Percentiles rank a stretch among this genome's conserved stretches.
phyloP scores from a whole-genome alignment of 495 filamentous ascomycete genomes.

The Xylaria acuta region DNA sequence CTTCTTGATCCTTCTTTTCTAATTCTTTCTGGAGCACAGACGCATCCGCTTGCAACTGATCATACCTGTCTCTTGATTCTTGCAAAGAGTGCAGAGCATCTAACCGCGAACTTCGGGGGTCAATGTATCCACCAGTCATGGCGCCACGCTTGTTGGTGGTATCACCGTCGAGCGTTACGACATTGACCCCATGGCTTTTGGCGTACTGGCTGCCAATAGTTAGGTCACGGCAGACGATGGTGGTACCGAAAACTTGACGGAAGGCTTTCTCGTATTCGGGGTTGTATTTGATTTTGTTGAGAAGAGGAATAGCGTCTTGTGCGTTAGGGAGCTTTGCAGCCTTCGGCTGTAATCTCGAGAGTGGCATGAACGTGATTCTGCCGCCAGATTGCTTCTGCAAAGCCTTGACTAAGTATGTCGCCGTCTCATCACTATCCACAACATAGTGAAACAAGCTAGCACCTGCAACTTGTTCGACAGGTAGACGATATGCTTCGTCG shows the following conservation, averaged over 20 bases:
- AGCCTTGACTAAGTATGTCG: conserved; percentile 77
- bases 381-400: conserved; percentile 81
- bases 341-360: conserved; percentile 76
- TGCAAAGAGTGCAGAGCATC: conserved; percentile 80
- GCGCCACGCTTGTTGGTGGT: conserved; percentile 92
- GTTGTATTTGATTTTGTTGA: conserved; percentile 85
- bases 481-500: conserved; percentile 80
- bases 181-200: conserved; percentile 85
- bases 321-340: conserved; percentile 79
- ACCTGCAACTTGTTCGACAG: conserved; percentile 92
- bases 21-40: conserved; percentile 60
- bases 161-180: conserved; percentile 94
- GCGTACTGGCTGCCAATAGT: conserved; percentile 87
- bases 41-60: conserved; percentile 61
- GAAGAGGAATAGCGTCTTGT: conserved; percentile 83
- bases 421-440: conserved; percentile 90
- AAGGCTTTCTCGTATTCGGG: conserved; percentile 81
- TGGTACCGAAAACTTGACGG: conserved; percentile 92
- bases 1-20: conserved; percentile 80
- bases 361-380: conserved; percentile 93
- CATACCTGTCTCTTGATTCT: conserved; percentile 76
- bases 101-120: conserved; percentile 79
- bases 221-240: conserved; percentile 90
- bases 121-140: conserved; percentile 90
- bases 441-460: conserved; percentile 96